A percentile compares a stretch with the other conserved stretches of the same genome.
Conservation (phyloP, 108 stramenopile genomes). For the Poteriospumella lacustris region DNA sequence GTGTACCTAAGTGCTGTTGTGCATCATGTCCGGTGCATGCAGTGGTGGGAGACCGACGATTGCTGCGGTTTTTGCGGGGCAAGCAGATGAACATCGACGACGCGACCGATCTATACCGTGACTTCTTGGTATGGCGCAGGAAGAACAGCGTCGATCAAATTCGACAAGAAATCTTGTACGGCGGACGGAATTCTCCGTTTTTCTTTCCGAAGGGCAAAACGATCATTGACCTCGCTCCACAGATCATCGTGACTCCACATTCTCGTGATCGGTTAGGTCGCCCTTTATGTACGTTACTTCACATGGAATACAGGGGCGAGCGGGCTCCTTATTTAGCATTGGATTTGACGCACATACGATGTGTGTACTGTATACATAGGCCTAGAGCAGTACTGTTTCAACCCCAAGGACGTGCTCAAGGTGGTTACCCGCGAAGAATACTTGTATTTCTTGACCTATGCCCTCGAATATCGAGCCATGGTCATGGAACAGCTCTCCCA, state of each 20-base stretch:
- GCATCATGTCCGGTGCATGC: background rate
- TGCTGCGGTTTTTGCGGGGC: conserved; percentile 1
- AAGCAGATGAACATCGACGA: background rate
- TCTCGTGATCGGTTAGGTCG: background rate
- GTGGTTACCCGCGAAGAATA: background rate
- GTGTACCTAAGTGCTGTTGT: too few species aligned
- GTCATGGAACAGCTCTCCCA: conserved; percentile 11
- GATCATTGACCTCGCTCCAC: background rate
- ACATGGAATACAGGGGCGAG: too few species aligned
- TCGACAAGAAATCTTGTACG: background rate
- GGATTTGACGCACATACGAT: too few species aligned
- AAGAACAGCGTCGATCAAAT: background rate
- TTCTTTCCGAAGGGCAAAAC: conserved; percentile 8
- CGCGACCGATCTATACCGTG: background rate
- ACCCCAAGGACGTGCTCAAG: background rate
- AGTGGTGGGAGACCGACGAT: conserved; percentile 2
- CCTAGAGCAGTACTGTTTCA: background rate
- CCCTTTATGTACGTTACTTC: conserved; percentile 9
- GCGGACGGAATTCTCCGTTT: background rate
- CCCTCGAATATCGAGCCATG: background rate
- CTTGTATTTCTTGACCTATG: background rate
- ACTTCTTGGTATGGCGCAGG: background rate
- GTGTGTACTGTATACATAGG: too few species aligned
- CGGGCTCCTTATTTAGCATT: too few species aligned
- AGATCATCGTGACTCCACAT: background rate